Conservation (phyloP, 345 rosid species). For the Eucalyptus curtisii region DNA sequence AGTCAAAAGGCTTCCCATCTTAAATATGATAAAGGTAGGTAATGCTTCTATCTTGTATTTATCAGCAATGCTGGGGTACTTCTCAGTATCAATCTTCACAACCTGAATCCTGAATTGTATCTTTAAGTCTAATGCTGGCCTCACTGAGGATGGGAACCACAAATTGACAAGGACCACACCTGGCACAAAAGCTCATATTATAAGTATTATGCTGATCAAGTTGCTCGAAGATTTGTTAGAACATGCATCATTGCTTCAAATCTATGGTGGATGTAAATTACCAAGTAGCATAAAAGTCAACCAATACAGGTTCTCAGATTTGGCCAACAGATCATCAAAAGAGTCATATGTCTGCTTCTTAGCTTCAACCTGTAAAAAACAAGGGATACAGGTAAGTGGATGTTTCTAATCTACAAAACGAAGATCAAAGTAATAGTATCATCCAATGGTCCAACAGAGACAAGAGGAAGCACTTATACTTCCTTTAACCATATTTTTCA, state of each 20-base stretch:
- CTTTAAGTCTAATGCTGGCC: slow-evolving; percentile 50
- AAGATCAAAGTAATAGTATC: not conserved
- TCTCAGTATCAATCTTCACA: slow-evolving; percentile 88
- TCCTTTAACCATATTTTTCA: not conserved
- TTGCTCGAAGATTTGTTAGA: not conserved
- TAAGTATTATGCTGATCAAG: not conserved
- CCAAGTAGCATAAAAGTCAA: slow-evolving; percentile 85
- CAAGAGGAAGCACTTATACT: not conserved
- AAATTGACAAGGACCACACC: slow-evolving; percentile 95
- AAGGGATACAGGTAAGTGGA: not conserved
- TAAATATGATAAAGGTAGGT: slow-evolving; percentile 69
- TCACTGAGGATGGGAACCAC: slow-evolving; percentile 73
- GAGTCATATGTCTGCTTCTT: slow-evolving; percentile 62
- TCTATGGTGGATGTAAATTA: not conserved
- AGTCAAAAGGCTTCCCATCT: slow-evolving; percentile 71
- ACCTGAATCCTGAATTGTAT: slow-evolving; percentile 49
- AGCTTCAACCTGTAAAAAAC: slow-evolving; percentile 18
- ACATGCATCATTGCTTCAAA: not conserved
- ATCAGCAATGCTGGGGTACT: slow-evolving; percentile 64
- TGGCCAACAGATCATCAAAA: slow-evolving; percentile 56
- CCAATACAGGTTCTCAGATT: slow-evolving; percentile 59
- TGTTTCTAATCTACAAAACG: not conserved
- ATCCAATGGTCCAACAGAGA: not conserved
- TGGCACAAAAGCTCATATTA: slow-evolving; percentile 4
- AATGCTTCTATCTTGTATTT: slow-evolving; percentile 66